phyloP scores from a whole-genome alignment of 139 green algal species.

The Edaphochlamys debaryana region DNA sequence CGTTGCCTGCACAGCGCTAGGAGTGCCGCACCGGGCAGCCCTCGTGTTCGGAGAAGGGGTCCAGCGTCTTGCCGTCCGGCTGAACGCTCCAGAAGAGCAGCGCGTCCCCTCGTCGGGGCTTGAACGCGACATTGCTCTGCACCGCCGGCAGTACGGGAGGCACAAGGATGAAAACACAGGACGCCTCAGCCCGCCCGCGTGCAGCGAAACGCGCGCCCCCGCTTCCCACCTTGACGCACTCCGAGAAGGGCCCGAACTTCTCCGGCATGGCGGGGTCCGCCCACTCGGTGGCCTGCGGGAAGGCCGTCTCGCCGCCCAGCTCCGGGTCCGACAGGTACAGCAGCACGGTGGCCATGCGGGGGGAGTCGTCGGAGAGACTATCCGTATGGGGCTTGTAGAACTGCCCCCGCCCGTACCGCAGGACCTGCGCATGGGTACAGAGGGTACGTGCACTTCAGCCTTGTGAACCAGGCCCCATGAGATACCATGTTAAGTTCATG shows the following conservation, averaged over 20 bases:
- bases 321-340: conserved; percentile 71
- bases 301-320: conserved; percentile 66
- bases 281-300: conserved; percentile 63
- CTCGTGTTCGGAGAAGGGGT: conserved; percentile 59
- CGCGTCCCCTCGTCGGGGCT: conserved; percentile 67
- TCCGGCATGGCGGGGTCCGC: conserved; percentile 36
- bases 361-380: conserved; percentile 64
- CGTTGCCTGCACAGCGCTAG: too few species aligned
- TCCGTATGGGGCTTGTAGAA: conserved; percentile 88
- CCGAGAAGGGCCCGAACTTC: conserved; percentile 60
- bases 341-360: conserved; percentile 78
- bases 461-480: too few species aligned
- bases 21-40: conserved; percentile 84
- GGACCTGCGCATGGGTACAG: conserved; percentile 52
- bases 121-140: conserved; percentile 62
- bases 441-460: too few species aligned
- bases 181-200: too few species aligned
- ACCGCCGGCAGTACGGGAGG: too few species aligned
- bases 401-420: conserved; percentile 82
- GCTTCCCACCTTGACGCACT: conserved; percentile 34
- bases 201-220: too few species aligned
- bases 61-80: conserved; percentile 48
- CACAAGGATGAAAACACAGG: too few species aligned
- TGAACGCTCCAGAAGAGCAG: conserved; percentile 64
- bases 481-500: too few species aligned